Conservation (phyloP, 352 stramenopile genomes). For the Pythium biforme region DNA sequence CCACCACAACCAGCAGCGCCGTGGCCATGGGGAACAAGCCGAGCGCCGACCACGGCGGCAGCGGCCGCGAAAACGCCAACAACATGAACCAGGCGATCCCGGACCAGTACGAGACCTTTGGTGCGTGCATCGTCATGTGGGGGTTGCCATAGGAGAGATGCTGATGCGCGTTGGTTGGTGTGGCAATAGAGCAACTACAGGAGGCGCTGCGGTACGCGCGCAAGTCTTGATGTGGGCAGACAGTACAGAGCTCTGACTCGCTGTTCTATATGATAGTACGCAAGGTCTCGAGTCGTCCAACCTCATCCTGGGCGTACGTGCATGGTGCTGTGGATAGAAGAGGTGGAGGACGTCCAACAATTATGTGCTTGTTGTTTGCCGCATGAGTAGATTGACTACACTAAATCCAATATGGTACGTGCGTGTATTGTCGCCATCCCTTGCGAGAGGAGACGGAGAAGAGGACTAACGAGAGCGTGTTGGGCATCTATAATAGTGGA, state of each 20-base stretch:
- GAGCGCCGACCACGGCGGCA: not conserved
- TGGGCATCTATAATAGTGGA: slow-evolving; percentile 66
- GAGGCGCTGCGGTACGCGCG: slow-evolving; percentile 47
- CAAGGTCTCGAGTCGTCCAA: slow-evolving; percentile 65
- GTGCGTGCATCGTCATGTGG: slow-evolving; percentile 25
- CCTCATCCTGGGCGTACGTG: slow-evolving; percentile 64
- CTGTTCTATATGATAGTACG: slow-evolving; percentile 23
- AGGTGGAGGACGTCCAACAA: too few relatives aligned
- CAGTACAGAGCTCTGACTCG: not conserved
- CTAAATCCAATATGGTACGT: slow-evolving; percentile 66
- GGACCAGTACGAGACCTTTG: slow-evolving; percentile 63
- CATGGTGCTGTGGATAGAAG: not conserved
- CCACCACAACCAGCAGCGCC: not conserved
- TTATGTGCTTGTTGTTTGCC: not conserved
- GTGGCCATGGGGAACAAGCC: slow-evolving; percentile 8
- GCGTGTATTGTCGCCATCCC: too few relatives aligned
- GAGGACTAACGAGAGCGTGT: not conserved
- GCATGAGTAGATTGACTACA: slow-evolving; percentile 64
- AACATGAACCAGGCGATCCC: slow-evolving; percentile 45
- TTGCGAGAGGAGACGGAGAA: too few relatives aligned
- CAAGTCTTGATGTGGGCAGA: not conserved
- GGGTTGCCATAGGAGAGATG: not conserved
- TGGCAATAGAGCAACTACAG: slow-evolving; percentile 51
- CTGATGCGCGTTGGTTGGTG: not conserved
- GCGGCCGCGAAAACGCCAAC: slow-evolving; percentile 8